Evolutionary conservation across 441 rosid genomes (phyloP).

Genomic region (Euphorbia corollata): DNA sequence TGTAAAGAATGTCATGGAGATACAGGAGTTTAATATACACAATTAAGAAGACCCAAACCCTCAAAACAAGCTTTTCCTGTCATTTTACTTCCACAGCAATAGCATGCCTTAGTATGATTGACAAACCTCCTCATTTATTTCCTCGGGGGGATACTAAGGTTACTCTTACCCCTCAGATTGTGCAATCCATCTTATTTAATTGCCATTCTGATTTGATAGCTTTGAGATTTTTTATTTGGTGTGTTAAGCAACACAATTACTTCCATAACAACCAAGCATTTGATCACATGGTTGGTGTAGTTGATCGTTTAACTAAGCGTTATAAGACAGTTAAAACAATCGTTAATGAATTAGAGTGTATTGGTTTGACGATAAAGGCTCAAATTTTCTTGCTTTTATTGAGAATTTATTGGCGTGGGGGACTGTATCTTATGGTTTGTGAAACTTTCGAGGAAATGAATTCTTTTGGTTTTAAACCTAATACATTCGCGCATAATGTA

Average conservation of each 20-base stretch:
- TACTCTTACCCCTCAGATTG: conserved; percentile 37
- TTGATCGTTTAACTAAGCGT: conserved; percentile 31
- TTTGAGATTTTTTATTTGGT: conserved; percentile 52
- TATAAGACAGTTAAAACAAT: conserved; percentile 30
- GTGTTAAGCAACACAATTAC: conserved; percentile 44
- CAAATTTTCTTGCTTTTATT: conserved; percentile 47
- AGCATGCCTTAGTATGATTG: conserved; percentile 11
- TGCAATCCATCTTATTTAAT: conserved; percentile 34
- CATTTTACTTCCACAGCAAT: conserved; percentile 16
- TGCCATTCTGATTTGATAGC: conserved; percentile 55
- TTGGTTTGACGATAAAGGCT: conserved; percentile 43
- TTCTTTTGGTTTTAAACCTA: conserved; percentile 44
- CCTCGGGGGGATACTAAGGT: conserved; percentile 15
- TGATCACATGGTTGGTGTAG: conserved; percentile 41
- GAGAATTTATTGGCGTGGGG: conserved; percentile 69
- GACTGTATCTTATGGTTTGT: conserved; percentile 38
- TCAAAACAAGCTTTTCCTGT: conserved; percentile 17
- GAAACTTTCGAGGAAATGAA: conserved; percentile 45
- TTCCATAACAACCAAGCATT: conserved; percentile 45
- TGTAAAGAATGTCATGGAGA: conserved; percentile 36
- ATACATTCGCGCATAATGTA: conserved; percentile 52
- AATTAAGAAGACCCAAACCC: conserved; percentile 14
- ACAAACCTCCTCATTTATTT: conserved; percentile 6
- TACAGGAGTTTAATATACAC: conserved; percentile 27
- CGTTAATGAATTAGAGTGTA: conserved; percentile 30